A percentile compares a stretch with the other conserved stretches of the same genome.
Evolutionary conservation across 2,329 filamentous ascomycete species (phyloP).

Genomic region (Allantophomopsis cytisporea): DNA sequence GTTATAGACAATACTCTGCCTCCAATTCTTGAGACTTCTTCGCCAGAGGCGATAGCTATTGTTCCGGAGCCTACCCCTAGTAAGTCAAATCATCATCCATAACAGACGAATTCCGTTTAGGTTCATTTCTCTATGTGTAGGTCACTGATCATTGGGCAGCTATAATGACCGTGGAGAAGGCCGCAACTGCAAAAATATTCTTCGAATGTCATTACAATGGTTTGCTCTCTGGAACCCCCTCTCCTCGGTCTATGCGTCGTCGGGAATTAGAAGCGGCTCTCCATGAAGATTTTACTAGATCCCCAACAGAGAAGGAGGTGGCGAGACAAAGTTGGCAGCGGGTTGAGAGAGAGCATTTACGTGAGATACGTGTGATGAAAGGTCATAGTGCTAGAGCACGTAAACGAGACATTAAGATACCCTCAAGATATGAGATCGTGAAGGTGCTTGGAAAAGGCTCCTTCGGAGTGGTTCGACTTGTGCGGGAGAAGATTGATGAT

Average conservation of each 20-base stretch:
- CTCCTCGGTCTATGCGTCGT: constrained; percentile 45
- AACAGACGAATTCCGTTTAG: too few relatives aligned
- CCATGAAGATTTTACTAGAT: constrained; percentile 24
- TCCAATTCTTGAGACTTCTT: constrained; percentile 13
- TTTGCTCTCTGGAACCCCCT: constrained; percentile 39
- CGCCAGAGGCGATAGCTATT: constrained; percentile 5
- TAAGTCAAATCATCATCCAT: constrained; percentile 4
- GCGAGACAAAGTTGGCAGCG: constrained; percentile 43
- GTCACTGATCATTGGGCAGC: constrained; percentile 5
- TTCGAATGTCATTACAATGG: constrained; percentile 75
- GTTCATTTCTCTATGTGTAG: too few relatives aligned
- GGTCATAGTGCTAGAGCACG: constrained; percentile 30
- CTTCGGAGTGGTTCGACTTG: constrained; percentile 82
- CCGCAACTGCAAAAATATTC: constrained; percentile 71
- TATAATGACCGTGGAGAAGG: constrained; percentile 55
- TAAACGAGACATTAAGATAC: constrained; percentile 27
- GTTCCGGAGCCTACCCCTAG: constrained; percentile 14
- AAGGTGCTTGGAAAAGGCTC: constrained; percentile 84
- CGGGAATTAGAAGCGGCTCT: constrained; percentile 51
- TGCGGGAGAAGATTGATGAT: constrained; percentile 44
- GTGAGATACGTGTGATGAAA: constrained; percentile 59
- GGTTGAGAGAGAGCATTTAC: constrained; percentile 62
- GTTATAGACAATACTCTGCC: constrained; percentile 10
- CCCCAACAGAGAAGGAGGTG: constrained; percentile 35
- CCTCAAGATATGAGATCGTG: constrained; percentile 64